phyloP scores from a whole-genome alignment of 257 asterid species.

The Echites panduratus region DNA sequence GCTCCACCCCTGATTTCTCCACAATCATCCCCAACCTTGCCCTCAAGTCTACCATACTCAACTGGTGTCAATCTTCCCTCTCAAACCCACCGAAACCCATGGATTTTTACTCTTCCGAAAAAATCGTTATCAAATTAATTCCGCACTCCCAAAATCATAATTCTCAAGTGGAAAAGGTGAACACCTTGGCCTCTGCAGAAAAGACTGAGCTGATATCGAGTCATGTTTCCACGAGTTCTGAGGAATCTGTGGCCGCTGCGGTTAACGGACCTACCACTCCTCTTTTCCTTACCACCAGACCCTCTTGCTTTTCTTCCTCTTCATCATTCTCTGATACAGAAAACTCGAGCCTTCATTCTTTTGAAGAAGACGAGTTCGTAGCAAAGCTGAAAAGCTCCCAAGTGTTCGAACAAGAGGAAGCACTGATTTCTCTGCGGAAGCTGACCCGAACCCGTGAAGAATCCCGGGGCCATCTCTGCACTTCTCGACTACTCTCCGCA shows the following conservation, averaged over 20 bases:
- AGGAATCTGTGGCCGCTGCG: constrained; percentile 43
- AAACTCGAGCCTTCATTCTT: constrained; percentile 19
- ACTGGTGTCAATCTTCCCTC: constrained; percentile 51
- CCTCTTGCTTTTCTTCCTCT: constrained; percentile 53
- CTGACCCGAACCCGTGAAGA: constrained; percentile 78
- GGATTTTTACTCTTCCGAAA: constrained; percentile 54
- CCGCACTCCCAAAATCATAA: constrained; percentile 7
- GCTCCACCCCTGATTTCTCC: constrained; percentile 55
- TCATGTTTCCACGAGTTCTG: constrained; percentile 48
- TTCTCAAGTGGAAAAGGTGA: background rate
- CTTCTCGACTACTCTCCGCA: constrained; percentile 52
- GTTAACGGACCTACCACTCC: constrained; percentile 29
- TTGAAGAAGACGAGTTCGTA: constrained; percentile 52
- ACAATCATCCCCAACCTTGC: constrained; percentile 81
- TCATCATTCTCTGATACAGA: constrained; percentile 56
- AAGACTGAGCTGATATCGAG: constrained; percentile 35
- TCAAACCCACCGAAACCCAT: constrained; percentile 52
- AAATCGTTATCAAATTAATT: constrained; percentile 37
- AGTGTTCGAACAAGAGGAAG: constrained; percentile 75
- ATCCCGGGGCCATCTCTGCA: constrained; percentile 55
- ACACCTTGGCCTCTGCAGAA: background rate
- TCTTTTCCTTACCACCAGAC: constrained; percentile 38
- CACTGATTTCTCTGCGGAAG: constrained; percentile 46
- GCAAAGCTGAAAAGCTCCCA: constrained; percentile 49
- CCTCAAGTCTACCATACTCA: constrained; percentile 63